Evolutionary conservation across 164 flowering plant genomes (phyloP), one percentile per base, ranked within the genome.

Genomic region (Tetracentron sinense): DNA sequence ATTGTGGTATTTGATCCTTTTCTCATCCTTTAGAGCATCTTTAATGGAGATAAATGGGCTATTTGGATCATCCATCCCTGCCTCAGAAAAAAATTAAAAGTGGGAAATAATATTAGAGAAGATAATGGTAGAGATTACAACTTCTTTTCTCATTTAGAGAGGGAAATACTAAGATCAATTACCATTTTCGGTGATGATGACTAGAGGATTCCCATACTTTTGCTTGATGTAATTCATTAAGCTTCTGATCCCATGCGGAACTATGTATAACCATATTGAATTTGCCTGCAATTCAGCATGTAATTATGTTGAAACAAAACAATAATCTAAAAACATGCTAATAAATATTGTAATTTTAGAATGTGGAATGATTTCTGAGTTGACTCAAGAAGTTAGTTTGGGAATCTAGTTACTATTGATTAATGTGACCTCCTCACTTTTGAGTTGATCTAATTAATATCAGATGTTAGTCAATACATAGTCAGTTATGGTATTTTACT

Each of bases 51-150:
- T 77, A n/a, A 93, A 70, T 38, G 66, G 66, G 70, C 49, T 72
- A 62, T 91, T 94, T 56, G 83, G 54, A 68, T 94, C 98, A 75
- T 94, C 98, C 97, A 93, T 90, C 22, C 98, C 98, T 93, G 81
- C 42, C n/a, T n/a, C n/a, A 61, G 66, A 61, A 52, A 54, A 38
- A 49, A 72, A n/a, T n/a, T 42, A 23, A 19, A 19, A 48, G 14
- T n/a, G n/a, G 17, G 55, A 35, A 42, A 33, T 19, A 53, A 22
- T 28, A 17, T 25, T 1, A 47, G 27, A 27, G 8, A 26, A n/a
- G 10, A 15, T 12, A 42, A 22, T 10, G n/a, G n/a, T n/a, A n/a
- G n/a, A n/a, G n/a, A n/a, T n/a, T n/a, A n/a, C n/a, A n/a, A n/a
- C n/a, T n/a, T n/a, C n/a, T n/a, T n/a, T n/a, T n/a, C n/a, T n/a